A percentile compares a stretch with the other conserved stretches of the same genome.
phyloP scores from a whole-genome alignment of 1,284 basidiomycete species.

The Golubevia sp. region DNA sequence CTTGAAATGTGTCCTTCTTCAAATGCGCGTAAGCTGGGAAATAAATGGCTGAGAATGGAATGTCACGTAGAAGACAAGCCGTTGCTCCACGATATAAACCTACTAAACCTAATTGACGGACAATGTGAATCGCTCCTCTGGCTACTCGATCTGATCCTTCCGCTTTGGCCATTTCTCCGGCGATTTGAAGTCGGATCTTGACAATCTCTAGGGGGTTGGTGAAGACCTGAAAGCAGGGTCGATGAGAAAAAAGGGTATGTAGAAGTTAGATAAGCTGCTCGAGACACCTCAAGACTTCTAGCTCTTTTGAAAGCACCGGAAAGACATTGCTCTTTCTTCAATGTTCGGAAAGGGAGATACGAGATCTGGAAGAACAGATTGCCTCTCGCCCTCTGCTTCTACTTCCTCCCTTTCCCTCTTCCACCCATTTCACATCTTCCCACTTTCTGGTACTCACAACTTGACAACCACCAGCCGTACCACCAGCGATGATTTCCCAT shows the following conservation, averaged over 20 bases:
- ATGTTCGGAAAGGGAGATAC: too few species aligned
- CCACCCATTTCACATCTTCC: not conserved
- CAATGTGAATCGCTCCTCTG: constrained; percentile 52
- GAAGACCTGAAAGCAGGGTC: constrained; percentile 24
- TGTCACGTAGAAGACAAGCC: constrained; percentile 56
- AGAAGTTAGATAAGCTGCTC: too few species aligned
- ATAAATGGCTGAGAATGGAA: constrained; percentile 60
- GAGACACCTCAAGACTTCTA: too few species aligned
- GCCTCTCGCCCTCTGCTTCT: too few species aligned
- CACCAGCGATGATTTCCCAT: constrained; percentile 57
- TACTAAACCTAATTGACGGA: constrained; percentile 50
- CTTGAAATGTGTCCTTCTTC: constrained; percentile 53
- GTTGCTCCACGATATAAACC: constrained; percentile 55
- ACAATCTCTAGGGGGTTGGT: constrained; percentile 60
- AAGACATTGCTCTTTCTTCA: too few species aligned
- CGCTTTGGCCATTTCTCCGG: constrained; percentile 46
- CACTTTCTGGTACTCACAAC: constrained; percentile 19
- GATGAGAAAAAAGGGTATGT: not conserved
- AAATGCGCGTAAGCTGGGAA: constrained; percentile 57
- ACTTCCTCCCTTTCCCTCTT: constrained; percentile 1
- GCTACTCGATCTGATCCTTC: constrained; percentile 41
- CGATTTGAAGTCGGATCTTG: constrained; percentile 59
- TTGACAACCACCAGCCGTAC: constrained; percentile 56
- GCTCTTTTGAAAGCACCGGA: too few species aligned
- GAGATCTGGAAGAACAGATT: too few species aligned